phyloP scores from a whole-genome alignment of 495 filamentous ascomycete genomes.

The Daldinia childiae region DNA sequence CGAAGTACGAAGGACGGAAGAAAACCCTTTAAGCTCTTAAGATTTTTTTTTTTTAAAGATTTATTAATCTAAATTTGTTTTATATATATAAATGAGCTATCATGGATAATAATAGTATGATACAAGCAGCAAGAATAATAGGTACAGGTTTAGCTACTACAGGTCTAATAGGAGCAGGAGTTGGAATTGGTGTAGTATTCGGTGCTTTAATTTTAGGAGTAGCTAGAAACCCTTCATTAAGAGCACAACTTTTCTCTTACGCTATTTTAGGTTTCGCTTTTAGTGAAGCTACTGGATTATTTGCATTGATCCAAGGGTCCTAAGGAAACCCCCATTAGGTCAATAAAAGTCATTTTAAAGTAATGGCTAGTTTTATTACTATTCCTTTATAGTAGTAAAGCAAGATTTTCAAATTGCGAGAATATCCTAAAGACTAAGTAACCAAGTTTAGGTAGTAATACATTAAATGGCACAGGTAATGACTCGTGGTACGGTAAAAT shows the following conservation, averaged over 20 bases:
- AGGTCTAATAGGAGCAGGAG: constrained; percentile 7
- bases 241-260: not conserved
- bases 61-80: constrained; percentile 9
- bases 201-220: constrained; percentile 4
- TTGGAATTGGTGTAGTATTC: constrained; percentile 7
- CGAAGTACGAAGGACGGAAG: too few species aligned
- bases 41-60: constrained; percentile 6
- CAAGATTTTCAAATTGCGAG: too few species aligned
- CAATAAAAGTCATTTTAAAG: too few species aligned
- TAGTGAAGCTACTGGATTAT: constrained; percentile 4
- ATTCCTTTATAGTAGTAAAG: too few species aligned
- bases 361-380: too few species aligned
- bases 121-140: constrained; percentile 6
- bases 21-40: too few species aligned
- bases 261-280: constrained; percentile 4
- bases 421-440: too few species aligned
- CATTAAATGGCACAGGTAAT: too few species aligned
- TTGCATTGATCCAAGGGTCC: too few species aligned
- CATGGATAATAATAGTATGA: constrained; percentile 11
- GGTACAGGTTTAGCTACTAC: constrained; percentile 8
- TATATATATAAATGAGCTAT: constrained; percentile 8
- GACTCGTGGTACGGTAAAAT: too few species aligned
- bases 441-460: too few species aligned
- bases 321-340: too few species aligned
- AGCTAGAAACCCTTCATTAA: constrained; percentile 6